Evolutionary conservation across 441 rosid species (phyloP), one percentile per base, ranked within the genome.

Genomic region (Erysimum pusillum): DNA sequence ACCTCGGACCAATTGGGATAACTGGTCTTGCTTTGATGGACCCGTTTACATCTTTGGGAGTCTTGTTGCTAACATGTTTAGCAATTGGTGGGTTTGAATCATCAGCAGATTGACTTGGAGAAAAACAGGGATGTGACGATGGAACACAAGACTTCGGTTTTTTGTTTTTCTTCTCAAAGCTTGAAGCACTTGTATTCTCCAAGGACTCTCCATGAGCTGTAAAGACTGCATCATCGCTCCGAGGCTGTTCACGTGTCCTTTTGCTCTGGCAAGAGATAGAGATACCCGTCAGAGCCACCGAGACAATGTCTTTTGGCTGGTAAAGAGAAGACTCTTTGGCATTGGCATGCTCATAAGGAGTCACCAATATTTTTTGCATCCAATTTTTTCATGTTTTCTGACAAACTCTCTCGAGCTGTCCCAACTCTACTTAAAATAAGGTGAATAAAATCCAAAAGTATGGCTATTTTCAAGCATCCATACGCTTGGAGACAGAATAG

Each of bases 261-360:
- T 87, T 85, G 67, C 71, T 83, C 88, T 85, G 83, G 75, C 75
- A 75, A 80, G 79, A 79, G 75, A 63, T 36, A 15, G 63, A 79
- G 39, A 74, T 63, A 74, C 41, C 77, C 31, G 38, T 78, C 81
- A 81, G 82, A 76, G 76, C 67, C 72, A 77, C 76, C 51, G 32
- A 56, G 41, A 56, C 31, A 48, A 65, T 22, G 22, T 56, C 32
- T n/a, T 74, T 65, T 57, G 51, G 14, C 61, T 18, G 61, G 49
- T 56, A 20, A 54, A 54, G 38, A 74, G 32, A 74, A 31, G 59
- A 35, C 32, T 34, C 75, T 62, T 59, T 72, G 58, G 58, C 64
- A 77, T 51, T 52, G 74, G 69, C 17, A 71, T 48, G 52, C 71
- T 63, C 71, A 56, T 48, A 71, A 77, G 62, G 71, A 63, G 76